Conservation (phyloP, 495 filamentous ascomycete species). For the Ramalina intermedia region DNA sequence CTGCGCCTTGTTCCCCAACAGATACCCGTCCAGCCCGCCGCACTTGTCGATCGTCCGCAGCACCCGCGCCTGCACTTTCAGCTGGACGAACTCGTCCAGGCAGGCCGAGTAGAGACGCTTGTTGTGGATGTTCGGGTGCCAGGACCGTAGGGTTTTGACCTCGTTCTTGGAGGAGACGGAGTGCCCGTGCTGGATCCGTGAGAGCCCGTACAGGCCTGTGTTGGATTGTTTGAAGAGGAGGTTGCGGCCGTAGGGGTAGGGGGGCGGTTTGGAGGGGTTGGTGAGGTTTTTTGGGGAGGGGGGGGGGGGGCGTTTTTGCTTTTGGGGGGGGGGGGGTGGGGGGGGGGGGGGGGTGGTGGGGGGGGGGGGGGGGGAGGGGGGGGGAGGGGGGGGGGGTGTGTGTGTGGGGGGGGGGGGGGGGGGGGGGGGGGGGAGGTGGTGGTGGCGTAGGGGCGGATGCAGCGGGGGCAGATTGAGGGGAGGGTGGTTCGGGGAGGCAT, state of each 20-base stretch:
- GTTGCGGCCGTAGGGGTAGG: constrained; percentile 75
- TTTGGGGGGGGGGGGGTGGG: not conserved
- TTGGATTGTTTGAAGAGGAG: constrained; percentile 75
- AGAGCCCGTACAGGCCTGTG: constrained; percentile 67
- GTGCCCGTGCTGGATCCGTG: constrained; percentile 81
- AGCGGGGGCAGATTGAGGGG: not conserved
- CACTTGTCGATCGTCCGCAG: constrained; percentile 76
- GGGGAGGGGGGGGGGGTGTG: too few species aligned
- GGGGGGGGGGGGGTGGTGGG: too few species aligned
- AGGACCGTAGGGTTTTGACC: constrained; percentile 70
- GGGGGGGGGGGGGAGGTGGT: too few species aligned
- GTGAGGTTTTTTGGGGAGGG: not conserved
- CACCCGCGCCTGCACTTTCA: constrained; percentile 62
- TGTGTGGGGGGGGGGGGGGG: too few species aligned
- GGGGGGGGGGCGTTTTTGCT: too few species aligned
- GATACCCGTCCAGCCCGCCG: constrained; percentile 82
- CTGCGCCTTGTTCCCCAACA: constrained; percentile 56
- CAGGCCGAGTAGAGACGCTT: constrained; percentile 61
- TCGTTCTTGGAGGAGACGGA: constrained; percentile 62
- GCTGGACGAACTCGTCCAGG: constrained; percentile 48
- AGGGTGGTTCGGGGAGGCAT: not conserved
- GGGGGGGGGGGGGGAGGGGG: too few species aligned
- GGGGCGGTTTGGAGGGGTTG: constrained; percentile 34
- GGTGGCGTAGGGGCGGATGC: not conserved
- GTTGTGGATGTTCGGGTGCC: constrained; percentile 75